A percentile compares a stretch with the other conserved stretches of the same genome.
Evolutionary conservation across 768 basidiomycete genomes (phyloP).

Genomic region (Tulasnella sp.): DNA sequence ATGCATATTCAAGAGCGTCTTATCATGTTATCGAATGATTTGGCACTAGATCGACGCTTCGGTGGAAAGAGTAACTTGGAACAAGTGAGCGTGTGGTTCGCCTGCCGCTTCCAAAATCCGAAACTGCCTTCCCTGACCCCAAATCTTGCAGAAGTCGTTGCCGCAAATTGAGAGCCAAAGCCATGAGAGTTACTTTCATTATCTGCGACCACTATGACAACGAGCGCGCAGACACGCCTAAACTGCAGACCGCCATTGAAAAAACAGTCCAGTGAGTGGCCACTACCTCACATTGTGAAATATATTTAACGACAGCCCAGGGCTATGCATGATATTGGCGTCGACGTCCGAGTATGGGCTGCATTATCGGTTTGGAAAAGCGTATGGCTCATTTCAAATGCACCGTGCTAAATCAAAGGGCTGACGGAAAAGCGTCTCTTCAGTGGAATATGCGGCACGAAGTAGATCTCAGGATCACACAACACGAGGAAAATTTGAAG

Average conservation of each 20-base stretch:
- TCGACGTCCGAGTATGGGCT: not conserved
- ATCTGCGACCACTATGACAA: not conserved
- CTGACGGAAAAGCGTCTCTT: not conserved
- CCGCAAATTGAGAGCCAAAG: not conserved
- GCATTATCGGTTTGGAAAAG: not conserved
- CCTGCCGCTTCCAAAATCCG: not conserved
- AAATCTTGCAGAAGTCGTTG: not conserved
- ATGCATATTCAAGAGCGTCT: not conserved
- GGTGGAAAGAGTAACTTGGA: not conserved
- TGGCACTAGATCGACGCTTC: not conserved
- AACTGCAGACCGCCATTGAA: not conserved
- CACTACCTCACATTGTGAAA: not conserved
- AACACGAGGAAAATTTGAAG: not conserved
- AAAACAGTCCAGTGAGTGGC: not conserved
- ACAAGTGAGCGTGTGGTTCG: not conserved
- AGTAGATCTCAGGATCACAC: not conserved
- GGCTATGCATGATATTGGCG: not conserved
- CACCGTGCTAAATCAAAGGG: not conserved
- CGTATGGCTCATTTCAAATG: not conserved
- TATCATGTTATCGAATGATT: not conserved
- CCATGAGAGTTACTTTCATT: not conserved
- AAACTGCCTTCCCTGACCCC: not conserved
- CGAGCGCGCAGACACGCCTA: not conserved
- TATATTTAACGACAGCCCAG: not conserved
- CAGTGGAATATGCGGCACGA: not conserved